Evolutionary conservation across 345 rosid genomes (phyloP), one percentile per base, ranked within the genome.

Genomic region (Combretum micranthum): DNA sequence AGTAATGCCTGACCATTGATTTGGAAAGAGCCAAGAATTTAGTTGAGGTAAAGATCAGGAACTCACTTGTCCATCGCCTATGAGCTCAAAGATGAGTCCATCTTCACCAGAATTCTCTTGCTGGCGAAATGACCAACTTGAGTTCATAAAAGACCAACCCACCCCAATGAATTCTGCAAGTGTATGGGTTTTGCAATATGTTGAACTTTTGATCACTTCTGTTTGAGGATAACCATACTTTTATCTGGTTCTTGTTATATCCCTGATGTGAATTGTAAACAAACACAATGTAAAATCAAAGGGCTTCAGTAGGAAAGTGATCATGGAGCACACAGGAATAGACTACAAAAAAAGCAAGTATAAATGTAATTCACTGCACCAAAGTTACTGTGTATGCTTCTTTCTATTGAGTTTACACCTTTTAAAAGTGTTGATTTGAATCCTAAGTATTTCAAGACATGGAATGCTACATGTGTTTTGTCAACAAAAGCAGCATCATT

Each of bases 91-190:
- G 32, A 18, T 18, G 15, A 25, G 47, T 18, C 25, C 39, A 2
- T 42, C 22, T 13, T 45, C 49, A n/a, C 15, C 25, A 5, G 49
- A 50, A 32, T 39, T 48, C 20, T 49, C n/a, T 20, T 42, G 50
- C 17, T 46, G 66, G 44, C 47, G 47, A 60, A 53, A 57, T 25
- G 44, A 57, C 57, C 60, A 57, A 52, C 22, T 56, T 15, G 53
- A 61, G 44, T 55, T 64, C 66, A 48, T 26, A 39, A 62, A 50
- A 45, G 64, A 57, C 67, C 70, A 65, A 42, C 64, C 63, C 42
- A 53, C 48, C 44, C 58, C 50, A n/a, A n/a, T 11, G 15, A 56
- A 67, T 47, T 60, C 64, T 20, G 66, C 66, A 46, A 67, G 72
- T 50, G 64, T 53, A 32, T 8, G 17, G 45, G 50, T 60, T 64